Evolutionary conservation across 495 filamentous ascomycete genomes (phyloP).

Genomic region (Aspergillus wentii): DNA sequence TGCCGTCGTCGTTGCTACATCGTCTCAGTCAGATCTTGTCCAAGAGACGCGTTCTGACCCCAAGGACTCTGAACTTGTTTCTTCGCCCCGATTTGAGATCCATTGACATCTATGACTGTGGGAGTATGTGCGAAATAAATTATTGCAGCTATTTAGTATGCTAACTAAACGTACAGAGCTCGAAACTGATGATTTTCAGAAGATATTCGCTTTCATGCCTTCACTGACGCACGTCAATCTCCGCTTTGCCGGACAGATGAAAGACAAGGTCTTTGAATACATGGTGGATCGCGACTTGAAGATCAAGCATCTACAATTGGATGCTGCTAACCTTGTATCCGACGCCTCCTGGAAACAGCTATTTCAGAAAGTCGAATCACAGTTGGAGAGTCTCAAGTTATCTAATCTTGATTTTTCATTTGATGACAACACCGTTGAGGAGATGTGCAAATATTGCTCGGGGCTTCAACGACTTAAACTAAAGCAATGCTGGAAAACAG

Average conservation of each 20-base stretch:
- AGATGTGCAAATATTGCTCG: conserved; percentile 54
- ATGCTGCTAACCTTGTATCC: conserved; percentile 74
- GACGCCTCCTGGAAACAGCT: conserved; percentile 65
- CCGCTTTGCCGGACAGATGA: conserved; percentile 80
- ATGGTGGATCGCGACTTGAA: conserved; percentile 62
- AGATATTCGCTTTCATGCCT: conserved; percentile 73
- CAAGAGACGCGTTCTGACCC: conserved; percentile 67
- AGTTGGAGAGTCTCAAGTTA: conserved; percentile 63
- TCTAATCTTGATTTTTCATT: conserved; percentile 66
- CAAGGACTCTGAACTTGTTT: conserved; percentile 70
- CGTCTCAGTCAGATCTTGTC: conserved; percentile 77
- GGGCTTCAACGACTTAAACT: conserved; percentile 71
- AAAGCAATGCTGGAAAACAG: conserved; percentile 49
- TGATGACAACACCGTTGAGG: conserved; percentile 58
- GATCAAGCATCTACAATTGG: conserved; percentile 60
- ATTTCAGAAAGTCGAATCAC: conserved; percentile 54
- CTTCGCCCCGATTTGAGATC: conserved; percentile 60
- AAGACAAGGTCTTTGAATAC: conserved; percentile 74
- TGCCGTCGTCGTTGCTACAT: conserved; percentile 62
- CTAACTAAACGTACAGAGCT: conserved; percentile 48
- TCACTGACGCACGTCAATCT: conserved; percentile 63
- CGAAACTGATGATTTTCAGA: conserved; percentile 66
- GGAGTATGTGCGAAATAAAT: too few relatives aligned
- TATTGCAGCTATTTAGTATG: neutral
- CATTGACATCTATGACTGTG: conserved; percentile 76